Conservation (phyloP, 2,329 filamentous ascomycete genomes). For the Spiromastix sp. region DNA sequence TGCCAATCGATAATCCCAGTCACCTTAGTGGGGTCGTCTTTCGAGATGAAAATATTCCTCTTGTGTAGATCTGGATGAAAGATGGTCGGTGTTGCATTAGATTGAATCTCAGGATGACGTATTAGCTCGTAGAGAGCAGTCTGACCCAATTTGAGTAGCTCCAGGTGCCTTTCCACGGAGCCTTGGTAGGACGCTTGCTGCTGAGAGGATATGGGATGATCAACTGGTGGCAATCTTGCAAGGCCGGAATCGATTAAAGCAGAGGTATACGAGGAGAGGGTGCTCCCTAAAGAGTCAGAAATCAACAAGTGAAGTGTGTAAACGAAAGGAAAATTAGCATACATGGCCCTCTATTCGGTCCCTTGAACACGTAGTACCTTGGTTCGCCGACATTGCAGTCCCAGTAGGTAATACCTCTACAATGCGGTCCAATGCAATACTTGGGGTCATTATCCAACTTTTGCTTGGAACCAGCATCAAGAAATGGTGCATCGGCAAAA, state of each 20-base stretch:
- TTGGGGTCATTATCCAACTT: slow-evolving; percentile 7
- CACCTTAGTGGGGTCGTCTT: slow-evolving; percentile 26
- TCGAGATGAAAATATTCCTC: slow-evolving; percentile 34
- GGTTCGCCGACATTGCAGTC: slow-evolving; percentile 16
- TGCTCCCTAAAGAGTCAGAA: slow-evolving; percentile 21
- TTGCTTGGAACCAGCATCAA: slow-evolving; percentile 9
- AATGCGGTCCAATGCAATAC: slow-evolving; percentile 12
- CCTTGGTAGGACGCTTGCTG: slow-evolving; percentile 25
- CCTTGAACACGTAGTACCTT: slow-evolving; percentile 23
- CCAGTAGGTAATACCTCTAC: slow-evolving; percentile 12
- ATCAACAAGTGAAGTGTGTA: slow-evolving; percentile 11
- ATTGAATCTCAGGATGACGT: slow-evolving; percentile 17
- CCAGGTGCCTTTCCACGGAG: slow-evolving; percentile 22
- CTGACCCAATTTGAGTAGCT: slow-evolving; percentile 21
- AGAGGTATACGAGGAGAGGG: slow-evolving; percentile 23
- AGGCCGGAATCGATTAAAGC: slow-evolving; percentile 31
- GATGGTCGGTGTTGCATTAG: slow-evolving; percentile 21
- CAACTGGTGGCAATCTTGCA: slow-evolving; percentile 21
- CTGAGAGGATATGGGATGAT: slow-evolving; percentile 6
- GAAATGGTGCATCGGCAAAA: slow-evolving; percentile 17
- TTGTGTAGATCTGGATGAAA: slow-evolving; percentile 33
- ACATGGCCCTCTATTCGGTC: slow-evolving; percentile 31
- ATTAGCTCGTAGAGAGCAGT: slow-evolving; percentile 21
- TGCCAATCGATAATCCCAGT: slow-evolving; percentile 36
- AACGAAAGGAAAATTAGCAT: slow-evolving; percentile 13